Conservation (phyloP, 495 filamentous ascomycete genomes). For the Mytilinidion resinicola region DNA sequence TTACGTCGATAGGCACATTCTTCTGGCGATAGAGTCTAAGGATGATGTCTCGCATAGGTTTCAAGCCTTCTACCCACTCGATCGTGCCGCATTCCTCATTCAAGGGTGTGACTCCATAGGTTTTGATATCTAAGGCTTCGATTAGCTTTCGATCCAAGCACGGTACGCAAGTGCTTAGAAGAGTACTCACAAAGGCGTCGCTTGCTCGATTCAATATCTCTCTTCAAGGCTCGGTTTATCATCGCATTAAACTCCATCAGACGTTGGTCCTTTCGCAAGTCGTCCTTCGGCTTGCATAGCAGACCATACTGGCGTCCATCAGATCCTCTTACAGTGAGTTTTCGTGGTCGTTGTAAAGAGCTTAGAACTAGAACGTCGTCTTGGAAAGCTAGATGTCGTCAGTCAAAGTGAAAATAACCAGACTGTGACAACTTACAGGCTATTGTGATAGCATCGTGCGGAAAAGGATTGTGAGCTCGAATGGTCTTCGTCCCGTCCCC, state of each 20-base stretch:
- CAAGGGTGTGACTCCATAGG: constrained; percentile 90
- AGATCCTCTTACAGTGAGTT: constrained; percentile 78
- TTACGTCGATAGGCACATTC: constrained; percentile 47
- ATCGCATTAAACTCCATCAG: constrained; percentile 99
- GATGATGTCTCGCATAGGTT: constrained; percentile 87
- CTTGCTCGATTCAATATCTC: constrained; percentile 81
- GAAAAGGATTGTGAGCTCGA: constrained; percentile 75
- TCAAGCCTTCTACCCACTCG: constrained; percentile 97
- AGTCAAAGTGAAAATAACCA: not conserved
- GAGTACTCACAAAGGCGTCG: constrained; percentile 53
- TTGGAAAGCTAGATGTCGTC: constrained; percentile 46
- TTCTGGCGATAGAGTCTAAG: constrained; percentile 67
- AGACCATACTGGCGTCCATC: constrained; percentile 84
- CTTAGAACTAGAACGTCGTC: constrained; percentile 86
- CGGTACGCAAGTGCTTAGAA: not conserved
- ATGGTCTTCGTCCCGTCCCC: constrained; percentile 60
- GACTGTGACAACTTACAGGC: constrained; percentile 26
- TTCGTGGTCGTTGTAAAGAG: constrained; percentile 87
- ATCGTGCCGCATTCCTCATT: constrained; percentile 98
- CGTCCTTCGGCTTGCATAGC: constrained; percentile 95
- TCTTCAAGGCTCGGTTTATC: constrained; percentile 89
- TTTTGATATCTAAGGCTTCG: constrained; percentile 61
- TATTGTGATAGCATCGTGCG: constrained; percentile 57
- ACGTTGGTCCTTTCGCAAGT: constrained; percentile 91
- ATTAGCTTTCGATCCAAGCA: not conserved